These are phyloP conservation scores for Pogostemon cablin DNA, from an alignment of 257 asterid species.

Conservation along the genomic window DNA sequence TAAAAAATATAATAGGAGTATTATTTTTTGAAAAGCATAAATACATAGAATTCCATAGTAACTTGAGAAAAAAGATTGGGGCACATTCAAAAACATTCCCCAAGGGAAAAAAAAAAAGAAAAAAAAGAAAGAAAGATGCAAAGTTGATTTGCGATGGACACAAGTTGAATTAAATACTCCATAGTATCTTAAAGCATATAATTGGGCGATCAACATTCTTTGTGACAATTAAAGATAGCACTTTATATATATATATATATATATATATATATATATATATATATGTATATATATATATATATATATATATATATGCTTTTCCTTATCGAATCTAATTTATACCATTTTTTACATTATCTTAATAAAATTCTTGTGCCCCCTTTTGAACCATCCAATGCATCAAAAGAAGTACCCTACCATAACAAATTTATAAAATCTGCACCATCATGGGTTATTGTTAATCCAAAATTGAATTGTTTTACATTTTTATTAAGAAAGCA, in stretches of 20 bases:
- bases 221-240: constrained; percentile 24
- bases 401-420: not conserved
- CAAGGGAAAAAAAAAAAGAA: not conserved
- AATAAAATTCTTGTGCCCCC: constrained; percentile 5
- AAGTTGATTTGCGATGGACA: constrained; percentile 23
- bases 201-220: not conserved
- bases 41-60: too few species aligned
- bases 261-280: too few species aligned
- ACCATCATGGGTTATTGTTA: not conserved
- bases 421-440: not conserved
- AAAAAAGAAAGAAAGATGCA: not conserved
- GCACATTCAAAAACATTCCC: not conserved
- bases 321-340: constrained; percentile 17
- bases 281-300: constrained; percentile 2
- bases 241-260: constrained; percentile 20
- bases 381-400: constrained; percentile 12
- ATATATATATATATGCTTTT: constrained; percentile 5
- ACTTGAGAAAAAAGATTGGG: not conserved
- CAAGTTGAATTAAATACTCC: constrained; percentile 1
- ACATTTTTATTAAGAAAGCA: too few species aligned
- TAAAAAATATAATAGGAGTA: too few species aligned
- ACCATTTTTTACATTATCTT: constrained; percentile 28
- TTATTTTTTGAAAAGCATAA: too few species aligned
- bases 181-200: constrained; percentile 29
- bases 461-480: not conserved